A percentile compares a stretch with the other conserved stretches of the same genome.
Conservation (phyloP, 345 rosid species). For the Melaleuca quinquenervia region DNA sequence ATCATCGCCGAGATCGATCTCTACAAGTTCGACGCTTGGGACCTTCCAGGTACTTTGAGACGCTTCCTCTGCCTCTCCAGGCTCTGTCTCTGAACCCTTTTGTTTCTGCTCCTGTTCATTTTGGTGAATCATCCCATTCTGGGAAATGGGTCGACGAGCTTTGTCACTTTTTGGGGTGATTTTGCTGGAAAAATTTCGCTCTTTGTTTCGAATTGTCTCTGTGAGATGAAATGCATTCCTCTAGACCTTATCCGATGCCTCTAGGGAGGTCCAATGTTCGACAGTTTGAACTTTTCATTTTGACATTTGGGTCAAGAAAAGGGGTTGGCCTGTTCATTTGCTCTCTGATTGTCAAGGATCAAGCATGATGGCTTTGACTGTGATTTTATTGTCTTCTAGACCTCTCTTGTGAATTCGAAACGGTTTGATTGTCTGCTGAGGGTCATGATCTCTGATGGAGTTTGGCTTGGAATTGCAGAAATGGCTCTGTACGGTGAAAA, state of each 20-base stretch:
- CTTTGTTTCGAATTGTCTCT: not conserved
- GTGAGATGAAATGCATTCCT: not conserved
- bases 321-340: not conserved
- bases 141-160: not conserved
- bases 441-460: slow-evolving; percentile 3
- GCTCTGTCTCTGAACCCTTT: not conserved
- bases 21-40: slow-evolving; percentile 84
- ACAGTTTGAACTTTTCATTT: not conserved
- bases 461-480: slow-evolving; percentile 29
- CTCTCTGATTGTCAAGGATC: not conserved
- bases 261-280: too few species aligned
- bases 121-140: not conserved
- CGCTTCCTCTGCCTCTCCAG: not conserved
- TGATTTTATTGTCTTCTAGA: not conserved
- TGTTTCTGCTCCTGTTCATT: not conserved
- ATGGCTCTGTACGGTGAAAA: slow-evolving; percentile 81
- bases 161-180: not conserved
- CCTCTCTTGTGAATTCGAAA: not conserved
- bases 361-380: not conserved
- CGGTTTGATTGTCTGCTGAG: not conserved
- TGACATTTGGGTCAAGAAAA: not conserved
- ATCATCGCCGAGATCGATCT: slow-evolving; percentile 84
- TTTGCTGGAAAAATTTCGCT: not conserved
- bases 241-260: too few species aligned
- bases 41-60: slow-evolving; percentile 59